Evolutionary conservation across 2,329 filamentous ascomycete genomes (phyloP).

Genomic region (Colletotrichum limetticola): DNA sequence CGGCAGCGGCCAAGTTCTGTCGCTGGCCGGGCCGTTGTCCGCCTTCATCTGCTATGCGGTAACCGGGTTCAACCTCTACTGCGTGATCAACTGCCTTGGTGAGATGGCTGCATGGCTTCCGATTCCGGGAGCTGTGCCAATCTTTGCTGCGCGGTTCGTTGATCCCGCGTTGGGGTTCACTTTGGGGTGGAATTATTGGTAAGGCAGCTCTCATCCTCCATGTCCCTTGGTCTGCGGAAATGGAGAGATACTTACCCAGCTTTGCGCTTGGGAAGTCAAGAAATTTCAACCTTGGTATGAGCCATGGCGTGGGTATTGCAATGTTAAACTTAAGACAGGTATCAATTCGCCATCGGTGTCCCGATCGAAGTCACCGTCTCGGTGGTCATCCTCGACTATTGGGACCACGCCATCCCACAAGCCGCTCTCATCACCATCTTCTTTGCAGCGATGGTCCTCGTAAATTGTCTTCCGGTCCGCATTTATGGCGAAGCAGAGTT

Average conservation of each 20-base stretch:
- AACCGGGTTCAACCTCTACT: slow-evolving; percentile 59
- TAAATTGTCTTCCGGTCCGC: slow-evolving; percentile 52
- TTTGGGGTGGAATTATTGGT: slow-evolving; percentile 63
- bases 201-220: not conserved
- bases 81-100: slow-evolving; percentile 60
- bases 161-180: slow-evolving; percentile 60
- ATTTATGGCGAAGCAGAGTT: slow-evolving; percentile 67
- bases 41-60: slow-evolving; percentile 54
- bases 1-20: slow-evolving; percentile 55
- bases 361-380: slow-evolving; percentile 58
- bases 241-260: not conserved
- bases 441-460: slow-evolving; percentile 48
- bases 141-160: slow-evolving; percentile 60
- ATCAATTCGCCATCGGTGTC: slow-evolving; percentile 60
- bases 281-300: no score
- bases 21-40: slow-evolving; percentile 53
- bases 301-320: no score
- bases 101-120: slow-evolving; percentile 73
- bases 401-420: slow-evolving; percentile 44
- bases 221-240: not conserved
- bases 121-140: slow-evolving; percentile 62
- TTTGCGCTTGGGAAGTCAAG: no score
- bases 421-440: slow-evolving; percentile 50
- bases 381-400: slow-evolving; percentile 57
- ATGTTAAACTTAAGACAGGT: slow-evolving; percentile 34